phyloP scores from a whole-genome alignment of 192 early-diverging fungal species.

The Linnemannia zychae region DNA sequence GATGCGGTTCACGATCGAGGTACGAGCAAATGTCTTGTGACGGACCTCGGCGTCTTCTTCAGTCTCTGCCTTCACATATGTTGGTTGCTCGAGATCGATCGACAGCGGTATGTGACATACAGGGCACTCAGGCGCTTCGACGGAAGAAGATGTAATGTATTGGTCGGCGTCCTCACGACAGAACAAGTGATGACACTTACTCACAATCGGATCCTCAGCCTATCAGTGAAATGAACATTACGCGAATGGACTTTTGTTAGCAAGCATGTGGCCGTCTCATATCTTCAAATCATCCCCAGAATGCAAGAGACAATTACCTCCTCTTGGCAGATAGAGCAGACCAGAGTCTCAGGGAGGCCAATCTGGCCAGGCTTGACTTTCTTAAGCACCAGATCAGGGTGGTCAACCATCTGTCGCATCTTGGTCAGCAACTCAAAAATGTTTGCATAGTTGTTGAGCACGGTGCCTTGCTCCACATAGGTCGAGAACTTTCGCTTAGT shows the following conservation, averaged over 20 bases:
- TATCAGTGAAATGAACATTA: conserved; percentile 5
- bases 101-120: conserved; percentile 80
- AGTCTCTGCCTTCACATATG: conserved; percentile 55
- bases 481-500: conserved; percentile 82
- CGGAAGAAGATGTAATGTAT: conserved; percentile 42
- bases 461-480: conserved; percentile 83
- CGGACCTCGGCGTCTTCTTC: conserved; percentile 45
- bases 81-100: conserved; percentile 80
- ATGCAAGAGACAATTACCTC: conserved; percentile 53
- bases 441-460: conserved; percentile 94
- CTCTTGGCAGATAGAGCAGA: conserved; percentile 91
- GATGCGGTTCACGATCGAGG: conserved; percentile 93
- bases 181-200: conserved; percentile 91
- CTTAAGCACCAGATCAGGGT: conserved; percentile 85
- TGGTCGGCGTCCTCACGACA: conserved; percentile 86
- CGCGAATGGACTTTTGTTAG: not conserved
- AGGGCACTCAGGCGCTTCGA: conserved; percentile 77
- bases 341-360: conserved; percentile 71
- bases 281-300: too few relatives aligned
- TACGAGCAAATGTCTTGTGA: conserved; percentile 62
- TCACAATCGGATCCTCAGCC: conserved; percentile 86
- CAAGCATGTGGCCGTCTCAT: not conserved
- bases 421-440: conserved; percentile 92
- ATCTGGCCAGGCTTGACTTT: conserved; percentile 61
- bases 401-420: conserved; percentile 93